Evolutionary conservation across 805 yeast species (phyloP).

Genomic region (Saccharomycodes ludwigii): DNA sequence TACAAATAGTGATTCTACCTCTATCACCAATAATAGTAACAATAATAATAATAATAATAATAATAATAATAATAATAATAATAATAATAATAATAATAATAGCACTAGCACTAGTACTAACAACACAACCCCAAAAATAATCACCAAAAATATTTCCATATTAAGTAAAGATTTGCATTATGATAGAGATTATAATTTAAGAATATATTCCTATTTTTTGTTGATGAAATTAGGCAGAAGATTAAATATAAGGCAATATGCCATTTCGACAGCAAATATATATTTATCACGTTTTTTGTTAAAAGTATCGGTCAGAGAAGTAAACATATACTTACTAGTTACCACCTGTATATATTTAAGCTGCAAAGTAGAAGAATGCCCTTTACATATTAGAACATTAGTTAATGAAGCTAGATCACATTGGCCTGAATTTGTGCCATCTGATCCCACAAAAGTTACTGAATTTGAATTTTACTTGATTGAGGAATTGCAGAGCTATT

Average conservation of each 20-base stretch:
- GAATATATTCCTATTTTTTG: constrained; percentile 69
- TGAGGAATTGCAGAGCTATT: constrained; percentile 68
- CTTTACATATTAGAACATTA: constrained; percentile 80
- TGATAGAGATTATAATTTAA: constrained; percentile 43
- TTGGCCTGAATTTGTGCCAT: constrained; percentile 94
- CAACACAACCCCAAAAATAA: constrained; percentile 13
- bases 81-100: not conserved
- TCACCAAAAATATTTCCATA: constrained; percentile 28
- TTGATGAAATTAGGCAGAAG: constrained; percentile 70
- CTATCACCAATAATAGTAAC: constrained; percentile 1
- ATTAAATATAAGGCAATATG: constrained; percentile 66
- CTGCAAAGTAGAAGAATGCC: constrained; percentile 90
- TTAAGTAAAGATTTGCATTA: constrained; percentile 29
- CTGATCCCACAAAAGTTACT: constrained; percentile 81
- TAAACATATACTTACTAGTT: constrained; percentile 68
- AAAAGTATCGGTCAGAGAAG: constrained; percentile 61
- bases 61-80: not conserved
- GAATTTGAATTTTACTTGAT: constrained; percentile 91
- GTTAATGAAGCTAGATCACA: constrained; percentile 73
- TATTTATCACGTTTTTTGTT: constrained; percentile 70
- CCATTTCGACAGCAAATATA: constrained; percentile 80
- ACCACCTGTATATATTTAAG: constrained; percentile 83
- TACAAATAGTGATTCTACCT: constrained; percentile 1
- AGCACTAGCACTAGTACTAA: constrained; percentile 5
- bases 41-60: constrained; percentile 3